Evolutionary conservation across 306 rosid species (phyloP), one percentile per base, ranked within the genome.

Genomic region (Senna siamea): DNA sequence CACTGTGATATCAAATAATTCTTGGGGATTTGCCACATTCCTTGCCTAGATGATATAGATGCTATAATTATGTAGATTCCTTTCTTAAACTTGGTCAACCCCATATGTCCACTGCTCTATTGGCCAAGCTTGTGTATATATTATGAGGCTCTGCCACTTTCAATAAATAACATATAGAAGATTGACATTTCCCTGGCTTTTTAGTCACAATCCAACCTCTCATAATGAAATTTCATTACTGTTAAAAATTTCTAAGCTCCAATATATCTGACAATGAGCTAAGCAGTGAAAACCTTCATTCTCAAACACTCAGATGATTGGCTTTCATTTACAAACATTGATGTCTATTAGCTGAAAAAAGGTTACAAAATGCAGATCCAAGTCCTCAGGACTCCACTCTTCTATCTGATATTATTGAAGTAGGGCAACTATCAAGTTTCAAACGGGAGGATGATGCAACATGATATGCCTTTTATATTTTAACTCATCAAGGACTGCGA

Each of bases 401-500:
- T 37, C 68, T 62, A 62, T 62, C 95, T 15, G 98, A 94, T 66
- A 82, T 94, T 66, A 77, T 83, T 74, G 94, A 94, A 88, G 74
- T 89, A 56, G 85, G 79, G 23, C 73, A 72, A 30, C 80, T 94
- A 72, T 91, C 98, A 3, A 86, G 90, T 84, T 72, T 91, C 67
- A 78, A 75, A 78, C 82, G 86, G 69, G 91, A 89, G 48, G 90
- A 81, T 50, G 90, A 80, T 76, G 97, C 85, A 47, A 85, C 68
- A 28, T 76, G 76, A 70, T 75, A 84, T 34, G 90, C 93, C 46
- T 91, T 94, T 75, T 87, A 82, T 79, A 78, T 94, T 59, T 80
- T 90, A 70, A 91, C 97, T 54, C 79, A 66, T 54, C 91, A 89
- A 1, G 98, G 97, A 68, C 79, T 91, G 75, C 81, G 96, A 71